phyloP scores from a whole-genome alignment of 179 eudicot genomes.

The Corrigiola litoralis region DNA sequence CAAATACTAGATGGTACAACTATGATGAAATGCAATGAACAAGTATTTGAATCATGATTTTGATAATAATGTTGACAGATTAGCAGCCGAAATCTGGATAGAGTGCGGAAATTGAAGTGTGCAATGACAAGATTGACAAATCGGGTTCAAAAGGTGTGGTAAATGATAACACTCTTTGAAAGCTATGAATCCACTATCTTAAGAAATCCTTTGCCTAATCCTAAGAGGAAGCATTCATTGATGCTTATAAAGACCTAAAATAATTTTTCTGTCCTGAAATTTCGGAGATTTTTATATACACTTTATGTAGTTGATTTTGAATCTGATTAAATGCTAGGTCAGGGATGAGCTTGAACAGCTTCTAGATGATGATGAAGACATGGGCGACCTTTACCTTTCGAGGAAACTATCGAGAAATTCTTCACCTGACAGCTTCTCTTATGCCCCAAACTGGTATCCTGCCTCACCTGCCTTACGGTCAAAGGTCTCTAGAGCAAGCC shows the following conservation, averaged over 20 bases:
- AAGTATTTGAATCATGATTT: neutral
- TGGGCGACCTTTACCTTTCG: constrained; percentile 80
- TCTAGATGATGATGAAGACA: constrained; percentile 82
- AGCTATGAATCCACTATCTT: neutral
- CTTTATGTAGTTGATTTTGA: neutral
- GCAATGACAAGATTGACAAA: constrained; percentile 84
- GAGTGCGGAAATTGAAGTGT: constrained; percentile 80
- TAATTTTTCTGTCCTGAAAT: neutral
- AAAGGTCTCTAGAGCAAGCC: constrained; percentile 53
- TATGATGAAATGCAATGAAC: neutral
- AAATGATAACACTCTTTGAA: neutral
- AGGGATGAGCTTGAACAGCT: constrained; percentile 89
- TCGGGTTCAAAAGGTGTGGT: constrained; percentile 75
- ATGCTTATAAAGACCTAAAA: neutral
- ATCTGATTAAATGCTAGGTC: constrained; percentile 37
- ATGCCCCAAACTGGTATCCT: constrained; percentile 39
- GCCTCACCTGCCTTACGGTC: constrained; percentile 46
- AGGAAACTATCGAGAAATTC: constrained; percentile 44
- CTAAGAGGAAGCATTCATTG: neutral
- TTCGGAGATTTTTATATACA: neutral
- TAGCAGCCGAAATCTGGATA: constrained; percentile 81
- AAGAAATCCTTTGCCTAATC: neutral
- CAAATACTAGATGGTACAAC: too few relatives aligned
- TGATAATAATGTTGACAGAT: constrained; percentile 42
- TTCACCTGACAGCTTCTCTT: constrained; percentile 38